Evolutionary conservation across 441 rosid genomes (phyloP).

Genomic region (Gossypium davidsonii): DNA sequence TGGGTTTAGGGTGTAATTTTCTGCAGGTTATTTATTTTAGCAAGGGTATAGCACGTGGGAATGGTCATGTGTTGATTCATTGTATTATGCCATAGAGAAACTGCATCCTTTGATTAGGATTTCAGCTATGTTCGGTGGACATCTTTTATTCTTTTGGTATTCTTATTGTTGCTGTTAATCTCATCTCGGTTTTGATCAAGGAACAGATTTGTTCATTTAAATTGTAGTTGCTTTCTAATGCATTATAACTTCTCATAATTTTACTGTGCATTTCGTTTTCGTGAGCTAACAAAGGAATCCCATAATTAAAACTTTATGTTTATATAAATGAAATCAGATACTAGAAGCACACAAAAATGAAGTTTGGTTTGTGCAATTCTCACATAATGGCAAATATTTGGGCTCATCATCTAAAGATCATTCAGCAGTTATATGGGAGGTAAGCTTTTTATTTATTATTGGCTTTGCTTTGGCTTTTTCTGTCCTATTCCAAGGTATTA

Average conservation of each 20-base stretch:
- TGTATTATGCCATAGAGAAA: neutral
- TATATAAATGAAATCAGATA: constrained; percentile 44
- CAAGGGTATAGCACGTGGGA: neutral
- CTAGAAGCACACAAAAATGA: constrained; percentile 75
- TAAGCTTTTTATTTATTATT: constrained; percentile 20
- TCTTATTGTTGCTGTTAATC: neutral
- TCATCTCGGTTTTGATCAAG: neutral
- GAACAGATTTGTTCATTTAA: neutral
- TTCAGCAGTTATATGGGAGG: constrained; percentile 82
- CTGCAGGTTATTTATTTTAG: neutral
- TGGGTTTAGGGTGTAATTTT: neutral
- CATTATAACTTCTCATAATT: neutral
- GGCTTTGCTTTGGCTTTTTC: neutral
- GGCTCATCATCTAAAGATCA: constrained; percentile 81
- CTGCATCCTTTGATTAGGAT: neutral
- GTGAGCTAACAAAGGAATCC: neutral
- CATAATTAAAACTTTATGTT: neutral
- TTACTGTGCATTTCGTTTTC: neutral
- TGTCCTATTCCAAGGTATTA: neutral
- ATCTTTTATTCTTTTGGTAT: neutral
- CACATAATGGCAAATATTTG: constrained; percentile 73
- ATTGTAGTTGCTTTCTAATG: neutral
- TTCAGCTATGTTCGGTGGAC: neutral
- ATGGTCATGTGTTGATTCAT: neutral
- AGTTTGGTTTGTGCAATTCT: constrained; percentile 89